phyloP scores from a whole-genome alignment of 495 filamentous ascomycete genomes.

The Bombardia bombarda region DNA sequence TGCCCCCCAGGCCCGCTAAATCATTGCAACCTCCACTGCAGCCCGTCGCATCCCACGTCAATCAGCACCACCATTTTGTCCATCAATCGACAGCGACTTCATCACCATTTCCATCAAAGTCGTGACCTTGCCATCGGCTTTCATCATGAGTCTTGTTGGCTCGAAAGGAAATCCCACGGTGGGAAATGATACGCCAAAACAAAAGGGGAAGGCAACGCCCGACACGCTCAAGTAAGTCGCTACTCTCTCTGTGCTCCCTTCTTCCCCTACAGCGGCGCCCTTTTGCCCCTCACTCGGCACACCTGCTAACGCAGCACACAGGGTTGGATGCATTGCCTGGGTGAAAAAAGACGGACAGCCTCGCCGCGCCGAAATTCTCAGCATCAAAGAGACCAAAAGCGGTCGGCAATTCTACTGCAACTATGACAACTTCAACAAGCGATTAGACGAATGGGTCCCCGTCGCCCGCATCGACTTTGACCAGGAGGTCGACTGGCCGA shows the following conservation, averaged over 20 bases:
- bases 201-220: constrained; percentile 72
- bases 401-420: constrained; percentile 88
- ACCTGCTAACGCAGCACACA: constrained; percentile 8
- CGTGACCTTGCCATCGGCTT: constrained; percentile 3
- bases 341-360: constrained; percentile 64
- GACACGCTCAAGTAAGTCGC: constrained; percentile 61
- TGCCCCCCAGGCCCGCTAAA: too few relatives aligned
- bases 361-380: constrained; percentile 88
- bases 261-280: too few relatives aligned
- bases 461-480: constrained; percentile 71
- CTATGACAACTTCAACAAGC: constrained; percentile 99
- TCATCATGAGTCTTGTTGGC: constrained; percentile 34
- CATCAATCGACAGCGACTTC: too few relatives aligned
- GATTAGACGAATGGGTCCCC: constrained; percentile 93
- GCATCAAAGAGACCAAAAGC: constrained; percentile 76
- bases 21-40: neutral
- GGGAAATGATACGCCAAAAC: constrained; percentile 42
- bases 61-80: too few relatives aligned
- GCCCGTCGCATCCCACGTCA: neutral
- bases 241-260: neutral
- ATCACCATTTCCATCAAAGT: neutral
- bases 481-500: constrained; percentile 51
- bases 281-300: too few relatives aligned
- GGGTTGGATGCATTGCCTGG: constrained; percentile 43
- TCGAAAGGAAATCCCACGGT: constrained; percentile 38